Percentiles rank a stretch among this genome's conserved stretches.
phyloP scores from a whole-genome alignment of 352 stramenopile genomes.

The Globisporangium cylindrosporum region DNA sequence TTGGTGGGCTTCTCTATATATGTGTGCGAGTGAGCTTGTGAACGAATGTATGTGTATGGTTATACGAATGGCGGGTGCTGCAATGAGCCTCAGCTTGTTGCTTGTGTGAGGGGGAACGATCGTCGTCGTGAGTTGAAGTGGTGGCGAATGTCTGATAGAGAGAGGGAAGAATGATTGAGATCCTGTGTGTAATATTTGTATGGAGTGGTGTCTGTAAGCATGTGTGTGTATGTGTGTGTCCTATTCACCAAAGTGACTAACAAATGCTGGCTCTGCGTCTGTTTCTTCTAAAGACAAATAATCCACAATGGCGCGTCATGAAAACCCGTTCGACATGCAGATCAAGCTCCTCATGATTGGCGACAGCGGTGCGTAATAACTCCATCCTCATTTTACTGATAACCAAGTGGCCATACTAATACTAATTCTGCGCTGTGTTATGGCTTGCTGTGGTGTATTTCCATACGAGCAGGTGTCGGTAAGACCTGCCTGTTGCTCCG shows the following conservation, averaged over 20 bases:
- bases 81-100: not conserved
- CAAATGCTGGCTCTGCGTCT: slow-evolving; percentile 5
- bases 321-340: slow-evolving; percentile 96
- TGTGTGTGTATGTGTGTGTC: not conserved
- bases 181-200: not conserved
- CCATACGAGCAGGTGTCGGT: slow-evolving; percentile 57
- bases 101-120: not conserved
- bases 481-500: slow-evolving; percentile 88
- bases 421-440: not conserved
- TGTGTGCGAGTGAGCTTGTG: not conserved
- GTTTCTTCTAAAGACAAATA: slow-evolving; percentile 17
- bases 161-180: not conserved
- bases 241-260: not conserved
- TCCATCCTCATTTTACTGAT: not conserved
- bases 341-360: slow-evolving; percentile 98
- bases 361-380: slow-evolving; percentile 85
- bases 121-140: slow-evolving; percentile 2
- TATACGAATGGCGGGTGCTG: not conserved
- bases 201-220: not conserved
- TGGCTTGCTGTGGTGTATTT: not conserved
- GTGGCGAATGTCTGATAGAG: not conserved
- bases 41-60: no score
- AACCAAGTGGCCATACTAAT: not conserved
- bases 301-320: slow-evolving; percentile 80
- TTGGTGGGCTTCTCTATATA: not conserved